Evolutionary conservation across 2,329 filamentous ascomycete genomes (phyloP).

Genomic region (Sclerotinia spermophila): DNA sequence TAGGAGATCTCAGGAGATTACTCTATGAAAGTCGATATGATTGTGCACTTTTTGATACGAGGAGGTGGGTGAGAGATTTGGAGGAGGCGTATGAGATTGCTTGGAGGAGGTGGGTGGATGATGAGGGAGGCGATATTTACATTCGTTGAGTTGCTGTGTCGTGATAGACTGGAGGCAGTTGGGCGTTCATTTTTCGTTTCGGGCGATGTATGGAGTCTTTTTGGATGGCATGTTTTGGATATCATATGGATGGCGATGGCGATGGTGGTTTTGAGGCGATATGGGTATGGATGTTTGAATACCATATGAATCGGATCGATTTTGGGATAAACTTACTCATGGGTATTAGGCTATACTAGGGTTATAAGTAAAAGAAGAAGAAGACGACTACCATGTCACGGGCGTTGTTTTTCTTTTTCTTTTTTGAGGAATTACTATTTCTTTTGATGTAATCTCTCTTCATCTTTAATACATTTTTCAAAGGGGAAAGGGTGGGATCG

Average conservation of each 20-base stretch:
- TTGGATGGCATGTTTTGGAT: slow-evolving; percentile 4
- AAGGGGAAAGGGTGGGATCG: no score
- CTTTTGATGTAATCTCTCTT: background rate
- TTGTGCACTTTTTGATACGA: slow-evolving; percentile 87
- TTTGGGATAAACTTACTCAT: background rate
- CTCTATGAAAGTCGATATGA: slow-evolving; percentile 81
- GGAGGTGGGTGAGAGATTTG: slow-evolving; percentile 83
- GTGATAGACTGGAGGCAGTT: background rate
- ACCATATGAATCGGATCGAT: background rate
- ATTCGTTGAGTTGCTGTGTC: slow-evolving; percentile 41
- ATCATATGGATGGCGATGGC: background rate
- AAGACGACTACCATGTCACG: background rate
- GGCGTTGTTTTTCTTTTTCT: background rate
- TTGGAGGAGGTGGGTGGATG: slow-evolving; percentile 83
- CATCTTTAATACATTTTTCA: background rate
- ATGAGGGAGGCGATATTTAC: slow-evolving; percentile 90
- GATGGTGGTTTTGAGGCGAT: background rate
- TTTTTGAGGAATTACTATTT: no score
- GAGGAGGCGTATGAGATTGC: slow-evolving; percentile 85
- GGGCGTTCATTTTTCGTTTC: slow-evolving; percentile 1
- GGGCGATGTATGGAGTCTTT: slow-evolving; percentile 8
- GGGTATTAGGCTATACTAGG: background rate
- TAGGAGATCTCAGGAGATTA: slow-evolving; percentile 75
- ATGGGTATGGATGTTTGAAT: background rate
- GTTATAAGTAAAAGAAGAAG: background rate